A percentile compares a stretch with the other conserved stretches of the same genome.
Conservation (phyloP, 208 protist species). For the Trichomonas vaginalis region DNA sequence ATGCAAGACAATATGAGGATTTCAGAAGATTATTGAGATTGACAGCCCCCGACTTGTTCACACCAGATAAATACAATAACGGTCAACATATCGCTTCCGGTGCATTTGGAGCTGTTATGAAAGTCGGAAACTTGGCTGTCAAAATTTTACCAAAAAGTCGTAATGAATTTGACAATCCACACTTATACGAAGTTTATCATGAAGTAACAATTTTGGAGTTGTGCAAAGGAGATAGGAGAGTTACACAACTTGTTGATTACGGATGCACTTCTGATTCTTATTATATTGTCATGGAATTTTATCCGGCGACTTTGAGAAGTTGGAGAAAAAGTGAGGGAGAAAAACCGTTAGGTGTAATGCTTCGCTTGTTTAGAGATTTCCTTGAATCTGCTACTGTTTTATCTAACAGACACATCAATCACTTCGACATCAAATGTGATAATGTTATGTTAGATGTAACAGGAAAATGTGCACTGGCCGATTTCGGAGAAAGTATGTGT, state of each 20-base stretch:
- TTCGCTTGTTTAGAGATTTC: neutral
- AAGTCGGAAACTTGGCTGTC: neutral
- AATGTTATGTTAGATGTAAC: neutral
- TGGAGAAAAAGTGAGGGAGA: neutral
- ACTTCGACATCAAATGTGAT: conserved; percentile 9
- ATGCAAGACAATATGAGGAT: neutral
- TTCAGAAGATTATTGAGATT: neutral
- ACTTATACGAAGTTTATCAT: neutral
- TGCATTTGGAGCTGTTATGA: neutral
- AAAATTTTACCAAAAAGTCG: neutral
- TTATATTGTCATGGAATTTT: conserved; percentile 13
- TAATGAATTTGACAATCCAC: conserved; percentile 11
- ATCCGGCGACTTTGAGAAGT: neutral
- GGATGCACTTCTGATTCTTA: neutral
- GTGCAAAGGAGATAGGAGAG: neutral
- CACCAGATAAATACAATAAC: neutral
- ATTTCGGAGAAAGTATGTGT: neutral
- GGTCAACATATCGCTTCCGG: neutral
- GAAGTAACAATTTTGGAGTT: neutral
- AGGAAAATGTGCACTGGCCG: neutral
- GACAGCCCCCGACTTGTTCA: neutral
- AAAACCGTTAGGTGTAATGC: neutral
- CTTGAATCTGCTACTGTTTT: neutral
- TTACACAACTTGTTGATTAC: neutral
- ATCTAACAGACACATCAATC: neutral